A percentile compares a stretch with the other conserved stretches of the same genome.
These are phyloP conservation scores for Penicillium herquei DNA, from an alignment of 495 filamentous ascomycete genomes.

Conservation along the genomic window DNA sequence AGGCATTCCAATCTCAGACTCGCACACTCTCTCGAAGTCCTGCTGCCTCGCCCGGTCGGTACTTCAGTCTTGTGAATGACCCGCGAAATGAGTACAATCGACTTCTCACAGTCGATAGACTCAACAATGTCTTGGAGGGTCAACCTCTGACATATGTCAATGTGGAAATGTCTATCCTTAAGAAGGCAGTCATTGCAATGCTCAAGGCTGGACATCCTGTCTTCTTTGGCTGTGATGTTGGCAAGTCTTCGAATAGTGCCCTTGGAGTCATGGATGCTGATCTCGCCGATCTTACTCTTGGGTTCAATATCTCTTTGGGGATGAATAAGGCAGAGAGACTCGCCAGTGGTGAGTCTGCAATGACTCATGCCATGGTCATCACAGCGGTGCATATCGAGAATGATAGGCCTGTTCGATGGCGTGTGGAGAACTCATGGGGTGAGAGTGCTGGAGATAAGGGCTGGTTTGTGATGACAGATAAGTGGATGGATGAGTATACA, in stretches of 20 bases:
- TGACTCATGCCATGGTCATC: conserved; percentile 92
- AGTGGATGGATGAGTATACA: conserved; percentile 84
- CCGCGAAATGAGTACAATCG: conserved; percentile 69
- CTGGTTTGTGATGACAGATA: conserved; percentile 84
- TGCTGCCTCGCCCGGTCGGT: conserved; percentile 25
- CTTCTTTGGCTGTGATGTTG: conserved; percentile 88
- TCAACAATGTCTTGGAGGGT: conserved; percentile 77
- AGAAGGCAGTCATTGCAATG: conserved; percentile 71
- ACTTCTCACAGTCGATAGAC: conserved; percentile 69
- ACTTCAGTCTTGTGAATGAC: conserved; percentile 82
- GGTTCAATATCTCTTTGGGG: conserved; percentile 69
- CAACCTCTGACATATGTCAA: conserved; percentile 76
- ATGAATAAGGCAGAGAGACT: conserved; percentile 73
- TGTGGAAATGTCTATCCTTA: conserved; percentile 69
- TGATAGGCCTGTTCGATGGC: conserved; percentile 67
- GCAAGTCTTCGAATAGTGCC: conserved; percentile 65
- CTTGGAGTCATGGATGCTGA: conserved; percentile 75
- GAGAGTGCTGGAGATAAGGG: conserved; percentile 63
- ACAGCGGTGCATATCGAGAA: conserved; percentile 76
- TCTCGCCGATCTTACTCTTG: conserved; percentile 72
- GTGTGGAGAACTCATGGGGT: conserved; percentile 86
- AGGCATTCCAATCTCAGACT: conserved; percentile 8
- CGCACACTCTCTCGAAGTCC: conserved; percentile 5
- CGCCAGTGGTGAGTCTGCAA: conserved; percentile 65
- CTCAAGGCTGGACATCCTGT: conserved; percentile 71